phyloP scores from a whole-genome alignment of 2,329 filamentous ascomycete species.

The Septoria petroselini region DNA sequence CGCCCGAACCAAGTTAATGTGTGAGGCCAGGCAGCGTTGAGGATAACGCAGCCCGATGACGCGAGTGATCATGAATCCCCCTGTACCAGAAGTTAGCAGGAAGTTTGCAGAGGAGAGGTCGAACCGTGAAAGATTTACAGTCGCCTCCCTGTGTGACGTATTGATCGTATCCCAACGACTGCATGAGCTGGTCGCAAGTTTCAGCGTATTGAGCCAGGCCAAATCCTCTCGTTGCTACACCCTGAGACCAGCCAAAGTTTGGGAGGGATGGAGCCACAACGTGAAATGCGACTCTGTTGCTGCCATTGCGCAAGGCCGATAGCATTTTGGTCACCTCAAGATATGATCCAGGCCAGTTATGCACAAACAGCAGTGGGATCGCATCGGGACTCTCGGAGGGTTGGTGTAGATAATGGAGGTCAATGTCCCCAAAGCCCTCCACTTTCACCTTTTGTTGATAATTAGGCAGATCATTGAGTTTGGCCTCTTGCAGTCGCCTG shows the following conservation, averaged over 20 bases:
- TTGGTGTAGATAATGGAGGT: constrained; percentile 65
- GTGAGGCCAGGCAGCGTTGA: constrained; percentile 53
- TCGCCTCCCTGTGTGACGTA: constrained; percentile 59
- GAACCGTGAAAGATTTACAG: constrained; percentile 26
- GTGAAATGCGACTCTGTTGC: constrained; percentile 56
- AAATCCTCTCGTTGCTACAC: constrained; percentile 51
- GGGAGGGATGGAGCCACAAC: constrained; percentile 57
- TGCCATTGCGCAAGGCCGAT: constrained; percentile 41
- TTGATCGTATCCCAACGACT: constrained; percentile 55
- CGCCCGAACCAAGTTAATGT: constrained; percentile 40
- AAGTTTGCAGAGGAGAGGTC: not conserved
- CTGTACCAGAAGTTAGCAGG: not conserved
- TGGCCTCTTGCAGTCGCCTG: constrained; percentile 52
- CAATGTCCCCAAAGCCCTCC: constrained; percentile 57
- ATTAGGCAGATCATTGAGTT: constrained; percentile 60
- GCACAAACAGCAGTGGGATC: constrained; percentile 65
- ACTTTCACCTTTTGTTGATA: constrained; percentile 55
- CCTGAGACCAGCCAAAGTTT: constrained; percentile 65
- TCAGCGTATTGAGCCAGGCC: constrained; percentile 54
- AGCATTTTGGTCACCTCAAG: constrained; percentile 64
- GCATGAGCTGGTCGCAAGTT: constrained; percentile 60
- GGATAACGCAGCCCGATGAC: constrained; percentile 60
- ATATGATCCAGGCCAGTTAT: constrained; percentile 68
- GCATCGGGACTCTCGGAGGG: constrained; percentile 50
- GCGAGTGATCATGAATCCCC: constrained; percentile 56